Evolutionary conservation across 768 basidiomycete species (phyloP), one percentile per base, ranked within the genome.

Genomic region (Mycena amicta): DNA sequence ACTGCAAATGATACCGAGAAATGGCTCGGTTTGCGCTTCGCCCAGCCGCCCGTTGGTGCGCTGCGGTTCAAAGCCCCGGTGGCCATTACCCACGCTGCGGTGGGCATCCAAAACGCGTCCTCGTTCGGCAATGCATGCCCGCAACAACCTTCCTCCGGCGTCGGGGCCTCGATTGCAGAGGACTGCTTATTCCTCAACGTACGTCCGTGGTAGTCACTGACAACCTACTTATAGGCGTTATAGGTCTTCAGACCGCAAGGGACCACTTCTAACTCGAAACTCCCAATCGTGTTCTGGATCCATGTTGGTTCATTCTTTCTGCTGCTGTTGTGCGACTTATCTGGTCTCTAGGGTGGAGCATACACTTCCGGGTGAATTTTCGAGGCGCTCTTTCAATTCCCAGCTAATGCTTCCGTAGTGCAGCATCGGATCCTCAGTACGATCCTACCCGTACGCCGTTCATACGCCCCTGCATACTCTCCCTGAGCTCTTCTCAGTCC

Each of bases 11-110:
- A 77, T 8, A 78, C 79, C 11, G 81, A 86, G 50, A 74, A 75
- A 66, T 89, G 84, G 80, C 74, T 86, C 13, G 86, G 86, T 2
- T 79, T 89, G 30, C 86, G 81, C 0, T 89, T 75, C 56, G 87
- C 84, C 3, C 70, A 79, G 58, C 76, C 86, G 2, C 87, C 87
- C 0, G 62, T 83, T 0, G 86, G 85, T 1, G 39, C 66, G 5
- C 74, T 87, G 43, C 79, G 86, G 2, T 86, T 89, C 71, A 82
- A 80, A 59, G 78, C 81, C 0, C 85, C 87, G 2, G 72, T 79
- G 0, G 67, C 78, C 2, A 75, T 84, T 55, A 70, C 70, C 18
- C 63, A 61, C 27, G 59, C 68, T 1, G 70, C 72, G 0, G 63
- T 53, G 12, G 72, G 56, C 0, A 57, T 83, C 2, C 68, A 74